Evolutionary conservation across 352 stramenopile species (phyloP), one percentile per base, ranked within the genome.

Genomic region (Phytophthora europaea): DNA sequence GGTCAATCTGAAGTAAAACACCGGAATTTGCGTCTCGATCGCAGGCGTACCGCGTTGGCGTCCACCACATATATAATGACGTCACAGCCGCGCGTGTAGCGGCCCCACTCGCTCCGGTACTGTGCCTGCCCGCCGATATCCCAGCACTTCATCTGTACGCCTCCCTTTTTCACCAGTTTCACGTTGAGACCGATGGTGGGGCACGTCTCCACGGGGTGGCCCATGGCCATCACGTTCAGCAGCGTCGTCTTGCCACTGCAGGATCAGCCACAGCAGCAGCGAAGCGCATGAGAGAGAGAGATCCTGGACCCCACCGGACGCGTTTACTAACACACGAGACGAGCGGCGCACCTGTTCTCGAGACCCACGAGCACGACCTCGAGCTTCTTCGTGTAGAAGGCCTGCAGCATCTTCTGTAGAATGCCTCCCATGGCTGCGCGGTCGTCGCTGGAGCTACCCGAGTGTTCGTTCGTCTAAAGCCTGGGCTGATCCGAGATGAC

Each of bases 21-120:
- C 8, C 43, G 20, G 50, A 45, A 26, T 56, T 2, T 4, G 12
- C 47, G 8, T 3, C 51, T 23, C 15, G 23, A n/a, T 22, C 7
- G 16, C 50, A 7, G 50, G 75, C 87, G 61, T 88, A 98, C 93
- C 75, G 97, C 97, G 31, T 98, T 97, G 50, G 97, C 95, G 70
- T 99, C 98, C 1, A 99, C 98, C 22, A 99, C 98, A 91, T 98
- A 99, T 75, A 99, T 97, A 80, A 99, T 99, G 64, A 99, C 98
- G 82, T 99, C 97, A 82, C 97, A 99, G 51, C 98, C 98, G 65
- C 97, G 96, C 66, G 94, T 98, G 81, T 99, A 99, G 55, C 93
- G 85, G 33, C 93, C 92, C 93, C 94, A 98, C 72, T 98, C 93
- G 63, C 86, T 95, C 68, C 98, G 93, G 70, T 99, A 99, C 82